Evolutionary conservation across 257 asterid species (phyloP), one percentile per base, ranked within the genome.

Genomic region (Vinca minor): DNA sequence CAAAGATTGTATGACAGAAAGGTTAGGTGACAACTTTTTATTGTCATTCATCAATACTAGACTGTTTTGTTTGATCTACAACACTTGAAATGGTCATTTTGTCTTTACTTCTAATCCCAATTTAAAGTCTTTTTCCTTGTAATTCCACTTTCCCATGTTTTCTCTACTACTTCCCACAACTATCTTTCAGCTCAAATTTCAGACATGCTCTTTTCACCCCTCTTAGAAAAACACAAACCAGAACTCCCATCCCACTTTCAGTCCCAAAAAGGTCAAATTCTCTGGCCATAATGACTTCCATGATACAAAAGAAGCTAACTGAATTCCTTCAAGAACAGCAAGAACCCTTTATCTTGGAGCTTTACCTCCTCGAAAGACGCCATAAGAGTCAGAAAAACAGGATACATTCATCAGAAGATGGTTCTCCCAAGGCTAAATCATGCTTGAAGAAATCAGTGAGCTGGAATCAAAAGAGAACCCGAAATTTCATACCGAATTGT

Each of bases 311-410:
- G 58, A 54, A 68, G 31, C 78, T 73, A 28, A 79, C 68, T 57
- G 81, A 86, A 5, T 78, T 81, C 62, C 96, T 89, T 52, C 79
- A 72, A n/a, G 94, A 89, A 75, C 73, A 84, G 15, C 96, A 87
- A 77, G 89, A 85, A 56, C 95, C 96, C 38, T 89, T 89, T 69
- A 66, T 79, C 36, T 70, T 89, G 46, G 86, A 87, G 58, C 56
- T 25, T 21, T 83, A 75, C 71, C 91, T 83, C 71, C 76, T 77
- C 45, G 95, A 89, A 53, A 73, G 80, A 71, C 82, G 75, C 29
- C 63, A 47, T 21, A 52, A 28, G 21, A 60, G 50, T 17, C 63
- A 48, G 29, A 67, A 41, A 21, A 61, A 32, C 68, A 76, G 39
- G 35, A 54, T 64, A 9, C 18, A 39, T 5, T 63, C 52, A 2